Conservation (phyloP, 106 monocot genomes). For the Dendrobium chrysotoxum region DNA sequence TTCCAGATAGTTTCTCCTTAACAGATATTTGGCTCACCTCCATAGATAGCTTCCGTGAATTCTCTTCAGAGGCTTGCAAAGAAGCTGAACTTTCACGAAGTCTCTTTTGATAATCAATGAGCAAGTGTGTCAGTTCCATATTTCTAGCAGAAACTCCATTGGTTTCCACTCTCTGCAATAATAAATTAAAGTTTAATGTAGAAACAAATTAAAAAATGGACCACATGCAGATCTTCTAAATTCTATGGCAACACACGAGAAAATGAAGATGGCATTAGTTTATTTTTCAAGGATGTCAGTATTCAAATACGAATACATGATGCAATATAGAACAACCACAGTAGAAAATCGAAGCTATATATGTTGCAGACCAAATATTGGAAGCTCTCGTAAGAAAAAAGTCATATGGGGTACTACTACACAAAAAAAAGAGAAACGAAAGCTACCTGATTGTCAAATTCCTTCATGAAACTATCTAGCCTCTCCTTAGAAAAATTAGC, state of each 20-base stretch:
- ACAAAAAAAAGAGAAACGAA: background rate
- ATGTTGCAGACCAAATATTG: background rate
- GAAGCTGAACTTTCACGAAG: conserved; percentile 62
- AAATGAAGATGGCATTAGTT: background rate
- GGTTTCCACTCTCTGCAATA: conserved; percentile 62
- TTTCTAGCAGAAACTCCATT: conserved; percentile 74
- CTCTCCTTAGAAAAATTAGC: conserved; percentile 66
- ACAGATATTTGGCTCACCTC: conserved; percentile 41
- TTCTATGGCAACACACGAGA: background rate
- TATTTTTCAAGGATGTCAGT: background rate
- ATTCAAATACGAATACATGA: background rate
- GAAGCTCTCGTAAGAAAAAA: background rate
- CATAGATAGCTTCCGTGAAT: conserved; percentile 60
- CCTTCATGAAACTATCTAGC: conserved; percentile 65
- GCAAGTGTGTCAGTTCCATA: conserved; percentile 60
- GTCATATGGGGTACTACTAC: background rate
- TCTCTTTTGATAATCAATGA: conserved; percentile 79
- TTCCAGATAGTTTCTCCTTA: background rate
- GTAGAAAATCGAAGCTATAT: background rate
- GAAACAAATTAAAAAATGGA: background rate
- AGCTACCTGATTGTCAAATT: conserved; percentile 73
- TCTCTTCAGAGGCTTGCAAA: conserved; percentile 61
- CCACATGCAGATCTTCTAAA: background rate
- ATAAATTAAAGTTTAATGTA: background rate
- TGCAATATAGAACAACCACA: background rate